phyloP scores from a whole-genome alignment of 176 grass and related monocot genomes.

The Aechmea fasciata region DNA sequence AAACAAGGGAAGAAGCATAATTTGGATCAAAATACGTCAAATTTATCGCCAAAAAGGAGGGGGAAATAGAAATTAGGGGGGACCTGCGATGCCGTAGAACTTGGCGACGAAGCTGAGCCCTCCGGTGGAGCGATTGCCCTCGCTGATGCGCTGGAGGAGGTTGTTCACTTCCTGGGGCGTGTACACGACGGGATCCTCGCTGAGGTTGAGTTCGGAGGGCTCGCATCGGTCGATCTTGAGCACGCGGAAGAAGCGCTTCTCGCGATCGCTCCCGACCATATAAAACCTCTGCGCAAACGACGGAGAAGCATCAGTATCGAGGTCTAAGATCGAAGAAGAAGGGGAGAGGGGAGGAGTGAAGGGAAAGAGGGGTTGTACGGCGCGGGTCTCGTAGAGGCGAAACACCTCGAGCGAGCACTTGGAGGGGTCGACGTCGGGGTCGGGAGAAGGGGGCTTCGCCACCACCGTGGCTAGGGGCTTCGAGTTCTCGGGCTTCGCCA shows the following conservation, averaged over 20 bases:
- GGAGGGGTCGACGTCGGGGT: slow-evolving; percentile 28
- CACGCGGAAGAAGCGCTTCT: slow-evolving; percentile 83
- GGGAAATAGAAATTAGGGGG: no score
- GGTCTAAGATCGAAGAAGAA: background rate
- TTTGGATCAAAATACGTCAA: background rate
- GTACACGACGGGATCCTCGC: slow-evolving; percentile 91
- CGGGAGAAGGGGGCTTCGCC: background rate
- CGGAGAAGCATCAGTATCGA: background rate
- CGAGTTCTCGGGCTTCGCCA: slow-evolving; percentile 45
- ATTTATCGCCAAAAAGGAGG: no score
- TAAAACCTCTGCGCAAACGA: slow-evolving; percentile 64
- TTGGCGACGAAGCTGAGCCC: slow-evolving; percentile 76
- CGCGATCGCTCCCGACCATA: slow-evolving; percentile 79
- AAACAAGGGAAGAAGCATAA: background rate
- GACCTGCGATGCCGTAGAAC: slow-evolving; percentile 87
- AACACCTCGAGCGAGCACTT: slow-evolving; percentile 70
- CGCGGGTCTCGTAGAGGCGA: slow-evolving; percentile 87
- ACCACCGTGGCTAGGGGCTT: slow-evolving; percentile 23
- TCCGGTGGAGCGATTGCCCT: slow-evolving; percentile 79
- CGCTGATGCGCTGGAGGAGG: slow-evolving; percentile 78
- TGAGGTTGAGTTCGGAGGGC: slow-evolving; percentile 72
- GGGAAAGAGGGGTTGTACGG: slow-evolving; percentile 26
- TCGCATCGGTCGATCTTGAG: slow-evolving; percentile 96
- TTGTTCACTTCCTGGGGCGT: slow-evolving; percentile 74
- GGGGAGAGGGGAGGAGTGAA: background rate